A percentile compares a stretch with the other conserved stretches of the same genome.
Conservation (phyloP, 768 basidiomycete species). For the Nidularia sp. region DNA sequence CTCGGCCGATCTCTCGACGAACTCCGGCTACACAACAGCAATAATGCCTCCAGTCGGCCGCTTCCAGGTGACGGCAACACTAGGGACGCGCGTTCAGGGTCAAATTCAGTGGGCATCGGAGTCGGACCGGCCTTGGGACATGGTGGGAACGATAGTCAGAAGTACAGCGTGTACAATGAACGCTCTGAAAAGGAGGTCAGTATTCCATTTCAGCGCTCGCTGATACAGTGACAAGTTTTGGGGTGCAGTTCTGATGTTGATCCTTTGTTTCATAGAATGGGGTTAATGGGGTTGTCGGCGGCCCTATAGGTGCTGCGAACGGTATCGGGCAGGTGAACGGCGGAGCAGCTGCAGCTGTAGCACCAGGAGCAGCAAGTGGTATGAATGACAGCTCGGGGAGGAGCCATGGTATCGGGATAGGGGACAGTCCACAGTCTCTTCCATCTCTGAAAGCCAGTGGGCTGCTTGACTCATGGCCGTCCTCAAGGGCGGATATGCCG, state of each 20-base stretch:
- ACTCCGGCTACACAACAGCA: constrained; percentile 20
- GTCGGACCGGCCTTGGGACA: constrained; percentile 12
- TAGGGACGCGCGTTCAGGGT: constrained; percentile 14
- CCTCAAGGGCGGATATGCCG: constrained; percentile 19
- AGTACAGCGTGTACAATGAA: constrained; percentile 6
- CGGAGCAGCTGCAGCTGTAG: neutral
- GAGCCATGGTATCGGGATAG: neutral
- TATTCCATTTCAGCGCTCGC: neutral
- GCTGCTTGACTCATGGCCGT: constrained; percentile 54
- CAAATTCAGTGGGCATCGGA: constrained; percentile 7
- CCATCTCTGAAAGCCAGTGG: constrained; percentile 77
- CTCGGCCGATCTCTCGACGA: constrained; percentile 32
- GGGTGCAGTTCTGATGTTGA: neutral
- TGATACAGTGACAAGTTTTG: neutral
- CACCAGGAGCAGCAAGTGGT: neutral
- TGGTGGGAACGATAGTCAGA: constrained; percentile 14
- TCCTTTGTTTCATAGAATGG: neutral
- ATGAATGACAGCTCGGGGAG: neutral
- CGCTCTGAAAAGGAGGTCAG: constrained; percentile 14
- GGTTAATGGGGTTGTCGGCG: neutral
- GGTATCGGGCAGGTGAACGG: neutral
- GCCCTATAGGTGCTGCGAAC: neutral
- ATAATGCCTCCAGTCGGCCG: constrained; percentile 8
- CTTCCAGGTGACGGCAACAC: constrained; percentile 5
- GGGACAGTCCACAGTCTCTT: constrained; percentile 35